phyloP scores from a whole-genome alignment of 495 filamentous ascomycete genomes.

The Penicillium malachiteum region DNA sequence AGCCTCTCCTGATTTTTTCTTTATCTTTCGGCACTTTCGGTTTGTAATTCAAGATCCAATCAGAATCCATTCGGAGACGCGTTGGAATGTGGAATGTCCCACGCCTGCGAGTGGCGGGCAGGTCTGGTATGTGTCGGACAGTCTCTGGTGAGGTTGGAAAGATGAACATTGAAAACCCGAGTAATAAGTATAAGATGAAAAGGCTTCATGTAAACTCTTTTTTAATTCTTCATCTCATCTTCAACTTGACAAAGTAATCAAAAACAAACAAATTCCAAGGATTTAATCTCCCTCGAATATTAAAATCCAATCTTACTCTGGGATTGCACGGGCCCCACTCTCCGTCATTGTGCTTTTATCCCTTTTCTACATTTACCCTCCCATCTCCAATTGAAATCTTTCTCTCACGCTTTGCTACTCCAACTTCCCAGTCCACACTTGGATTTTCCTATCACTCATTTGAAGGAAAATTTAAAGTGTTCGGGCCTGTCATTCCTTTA shows the following conservation, averaged over 20 bases:
- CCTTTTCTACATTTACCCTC: constrained; percentile 30
- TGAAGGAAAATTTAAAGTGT: constrained; percentile 31
- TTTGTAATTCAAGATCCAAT: constrained; percentile 9
- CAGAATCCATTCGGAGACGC: constrained; percentile 4
- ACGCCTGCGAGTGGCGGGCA: constrained; percentile 24
- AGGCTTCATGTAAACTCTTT: not conserved
- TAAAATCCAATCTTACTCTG: constrained; percentile 12
- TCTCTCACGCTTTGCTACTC: constrained; percentile 15
- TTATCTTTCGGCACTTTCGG: not conserved
- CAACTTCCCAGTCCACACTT: constrained; percentile 16
- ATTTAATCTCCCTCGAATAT: not conserved
- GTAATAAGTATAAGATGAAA: constrained; percentile 17
- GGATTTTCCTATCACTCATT: constrained; percentile 34
- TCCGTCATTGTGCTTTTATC: constrained; percentile 11
- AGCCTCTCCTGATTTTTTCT: constrained; percentile 10
- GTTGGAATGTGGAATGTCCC: constrained; percentile 34
- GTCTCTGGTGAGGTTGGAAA: constrained; percentile 25
- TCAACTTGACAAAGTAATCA: not conserved
- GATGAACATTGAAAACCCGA: not conserved
- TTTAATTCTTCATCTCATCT: not conserved
- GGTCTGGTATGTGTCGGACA: constrained; percentile 17
- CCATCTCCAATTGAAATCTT: constrained; percentile 12
- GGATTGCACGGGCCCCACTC: constrained; percentile 22
- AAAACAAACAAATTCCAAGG: not conserved
- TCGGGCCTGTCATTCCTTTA: constrained; percentile 44